Conservation (phyloP, 306 rosid genomes). For the Mimosa pudica region DNA sequence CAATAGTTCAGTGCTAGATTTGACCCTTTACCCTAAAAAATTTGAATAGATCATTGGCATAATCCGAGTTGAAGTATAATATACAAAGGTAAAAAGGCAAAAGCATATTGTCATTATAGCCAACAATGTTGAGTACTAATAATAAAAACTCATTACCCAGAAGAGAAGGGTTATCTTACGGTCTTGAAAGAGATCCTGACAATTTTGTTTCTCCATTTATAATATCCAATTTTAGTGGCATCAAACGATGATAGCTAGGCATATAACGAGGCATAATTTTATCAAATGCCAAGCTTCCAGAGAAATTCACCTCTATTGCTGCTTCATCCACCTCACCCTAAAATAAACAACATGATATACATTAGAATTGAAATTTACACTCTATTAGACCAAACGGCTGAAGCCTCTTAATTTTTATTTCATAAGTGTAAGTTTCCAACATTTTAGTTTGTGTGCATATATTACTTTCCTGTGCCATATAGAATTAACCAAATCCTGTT, state of each 20-base stretch:
- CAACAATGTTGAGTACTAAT: slow-evolving; percentile 29
- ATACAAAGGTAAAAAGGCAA: slow-evolving; percentile 17
- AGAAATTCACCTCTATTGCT: slow-evolving; percentile 82
- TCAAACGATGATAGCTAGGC: slow-evolving; percentile 60
- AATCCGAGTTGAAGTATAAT: slow-evolving; percentile 36
- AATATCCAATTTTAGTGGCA: slow-evolving; percentile 75
- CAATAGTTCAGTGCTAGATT: too few species aligned
- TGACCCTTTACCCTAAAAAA: too few species aligned
- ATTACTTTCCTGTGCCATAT: slow-evolving; percentile 15
- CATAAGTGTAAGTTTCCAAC: slow-evolving; percentile 3
- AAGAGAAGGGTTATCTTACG: slow-evolving; percentile 60
- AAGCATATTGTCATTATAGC: slow-evolving; percentile 31
- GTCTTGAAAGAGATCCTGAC: slow-evolving; percentile 81
- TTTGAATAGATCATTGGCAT: slow-evolving; percentile 28
- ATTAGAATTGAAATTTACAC: slow-evolving; percentile 31
- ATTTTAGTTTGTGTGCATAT: slow-evolving; percentile 24
- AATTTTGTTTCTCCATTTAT: slow-evolving; percentile 80
- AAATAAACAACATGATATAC: slow-evolving; percentile 35
- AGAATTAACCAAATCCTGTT: slow-evolving; percentile 18
- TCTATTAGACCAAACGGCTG: slow-evolving; percentile 16
- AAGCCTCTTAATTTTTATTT: slow-evolving; percentile 13
- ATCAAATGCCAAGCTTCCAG: slow-evolving; percentile 82
- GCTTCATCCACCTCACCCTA: slow-evolving; percentile 91
- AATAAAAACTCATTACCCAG: slow-evolving; percentile 20
- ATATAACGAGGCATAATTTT: slow-evolving; percentile 72